A percentile compares a stretch with the other conserved stretches of the same genome.
These are phyloP conservation scores for Podila clonocystis DNA, from an alignment of 192 early-diverging fungal species.

Conservation along the genomic window DNA sequence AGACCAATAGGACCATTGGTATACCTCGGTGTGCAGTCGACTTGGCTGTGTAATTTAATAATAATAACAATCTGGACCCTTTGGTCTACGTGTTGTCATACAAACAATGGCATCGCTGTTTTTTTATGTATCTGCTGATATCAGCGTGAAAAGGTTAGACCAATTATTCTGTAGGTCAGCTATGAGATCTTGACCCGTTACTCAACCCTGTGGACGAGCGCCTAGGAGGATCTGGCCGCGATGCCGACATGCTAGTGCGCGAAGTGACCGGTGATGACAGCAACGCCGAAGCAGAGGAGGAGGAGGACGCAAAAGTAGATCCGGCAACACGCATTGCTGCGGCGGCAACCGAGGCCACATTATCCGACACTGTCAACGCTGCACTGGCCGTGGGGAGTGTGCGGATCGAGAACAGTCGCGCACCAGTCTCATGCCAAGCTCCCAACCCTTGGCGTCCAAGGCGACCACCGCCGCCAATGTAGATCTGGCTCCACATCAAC, in stretches of 20 bases:
- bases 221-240: not conserved
- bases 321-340: slow-evolving; percentile 12
- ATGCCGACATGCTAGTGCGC: not conserved
- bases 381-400: not conserved
- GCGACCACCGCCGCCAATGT: slow-evolving; percentile 61
- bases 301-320: slow-evolving; percentile 4
- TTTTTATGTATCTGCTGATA: no score
- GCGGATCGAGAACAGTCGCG: slow-evolving; percentile 63
- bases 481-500: slow-evolving; percentile 77
- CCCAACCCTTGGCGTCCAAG: slow-evolving; percentile 58
- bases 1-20: no score
- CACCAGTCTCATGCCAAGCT: slow-evolving; percentile 72
- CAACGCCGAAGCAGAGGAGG: not conserved
- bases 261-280: not conserved
- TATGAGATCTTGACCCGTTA: no score
- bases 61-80: no score
- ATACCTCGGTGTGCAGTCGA: no score
- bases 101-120: no score
- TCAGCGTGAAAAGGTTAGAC: no score
- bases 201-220: no score
- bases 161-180: no score
- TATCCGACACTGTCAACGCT: not conserved
- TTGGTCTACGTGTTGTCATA: no score
- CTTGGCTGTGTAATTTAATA: no score
- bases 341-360: slow-evolving; percentile 8